A percentile compares a stretch with the other conserved stretches of the same genome.
These are phyloP conservation scores for Athelia sp. DNA, from an alignment of 1,284 basidiomycete genomes.

Conservation along the genomic window DNA sequence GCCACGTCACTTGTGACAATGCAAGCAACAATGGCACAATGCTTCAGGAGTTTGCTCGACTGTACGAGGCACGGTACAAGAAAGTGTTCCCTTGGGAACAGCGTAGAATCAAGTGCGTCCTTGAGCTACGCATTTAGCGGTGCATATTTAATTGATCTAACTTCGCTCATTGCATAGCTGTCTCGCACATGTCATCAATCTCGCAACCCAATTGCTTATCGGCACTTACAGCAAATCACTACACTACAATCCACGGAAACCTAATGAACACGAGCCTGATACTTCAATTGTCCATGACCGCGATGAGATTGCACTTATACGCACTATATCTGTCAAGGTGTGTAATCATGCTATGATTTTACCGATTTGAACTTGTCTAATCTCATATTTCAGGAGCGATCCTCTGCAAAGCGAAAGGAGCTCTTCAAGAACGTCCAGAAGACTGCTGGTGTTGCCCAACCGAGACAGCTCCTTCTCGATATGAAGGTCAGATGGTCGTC, in stretches of 20 bases:
- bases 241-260: conserved; percentile 20
- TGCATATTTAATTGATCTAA: neutral
- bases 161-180: conserved; percentile 20
- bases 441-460: neutral
- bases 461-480: conserved; percentile 25
- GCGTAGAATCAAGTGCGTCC: conserved; percentile 17
- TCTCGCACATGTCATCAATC: conserved; percentile 33
- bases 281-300: conserved; percentile 1
- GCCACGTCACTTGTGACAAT: conserved; percentile 30
- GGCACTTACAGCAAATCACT: conserved; percentile 22
- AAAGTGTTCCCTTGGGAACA: conserved; percentile 10
- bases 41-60: conserved; percentile 18
- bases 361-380: conserved; percentile 1
- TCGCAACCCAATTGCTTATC: conserved; percentile 29
- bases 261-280: conserved; percentile 13
- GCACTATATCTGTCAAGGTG: conserved; percentile 28
- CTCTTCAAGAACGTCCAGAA: conserved; percentile 21
- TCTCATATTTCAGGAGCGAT: conserved; percentile 19
- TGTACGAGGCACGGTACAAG: conserved; percentile 6
- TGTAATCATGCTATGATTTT: conserved; percentile 3
- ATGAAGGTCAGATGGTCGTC: conserved; percentile 39
- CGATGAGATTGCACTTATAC: conserved; percentile 25
- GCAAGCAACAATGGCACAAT: conserved; percentile 29
- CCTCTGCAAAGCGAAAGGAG: conserved; percentile 27
- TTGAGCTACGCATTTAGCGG: neutral